phyloP scores from a whole-genome alignment of 1,284 basidiomycete species.

The Somion occarium region DNA sequence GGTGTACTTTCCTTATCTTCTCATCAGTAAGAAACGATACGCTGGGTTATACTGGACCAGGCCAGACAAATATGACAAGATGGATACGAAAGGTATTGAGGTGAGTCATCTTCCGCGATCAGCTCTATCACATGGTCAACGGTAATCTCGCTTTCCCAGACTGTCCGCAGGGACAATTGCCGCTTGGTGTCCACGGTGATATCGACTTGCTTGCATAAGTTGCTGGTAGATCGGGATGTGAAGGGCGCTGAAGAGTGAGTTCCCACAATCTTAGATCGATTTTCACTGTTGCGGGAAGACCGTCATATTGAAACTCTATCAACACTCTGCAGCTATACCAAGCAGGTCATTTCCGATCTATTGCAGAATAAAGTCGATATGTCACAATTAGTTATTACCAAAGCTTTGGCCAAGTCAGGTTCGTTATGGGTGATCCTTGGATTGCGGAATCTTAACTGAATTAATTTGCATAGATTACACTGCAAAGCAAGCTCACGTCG shows the following conservation, averaged over 20 bases:
- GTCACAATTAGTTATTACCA: conserved; percentile 97
- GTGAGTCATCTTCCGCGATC: conserved; percentile 37
- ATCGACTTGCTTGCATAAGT: conserved; percentile 93
- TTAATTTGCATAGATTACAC: conserved; percentile 59
- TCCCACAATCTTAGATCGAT: neutral
- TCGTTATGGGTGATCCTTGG: neutral
- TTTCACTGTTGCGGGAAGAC: neutral
- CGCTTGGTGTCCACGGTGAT: conserved; percentile 94
- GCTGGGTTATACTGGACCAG: conserved; percentile 96
- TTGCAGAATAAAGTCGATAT: conserved; percentile 96
- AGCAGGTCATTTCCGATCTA: conserved; percentile 88
- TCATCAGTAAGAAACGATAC: conserved; percentile 97
- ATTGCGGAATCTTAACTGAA: neutral
- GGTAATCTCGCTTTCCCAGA: conserved; percentile 44
- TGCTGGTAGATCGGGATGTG: conserved; percentile 92
- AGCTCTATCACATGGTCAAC: neutral
- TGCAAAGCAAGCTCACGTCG: conserved; percentile 92
- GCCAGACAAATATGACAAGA: conserved; percentile 93
- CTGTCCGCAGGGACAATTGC: conserved; percentile 94
- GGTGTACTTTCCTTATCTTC: conserved; percentile 93
- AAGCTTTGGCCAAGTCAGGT: conserved; percentile 88
- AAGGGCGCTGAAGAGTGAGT: conserved; percentile 82
- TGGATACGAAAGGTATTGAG: conserved; percentile 98
- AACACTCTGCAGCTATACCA: conserved; percentile 78
- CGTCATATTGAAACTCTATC: neutral